These are phyloP conservation scores for Fusarium buxicola DNA, from an alignment of 2,329 filamentous ascomycete genomes.

Conservation along the genomic window DNA sequence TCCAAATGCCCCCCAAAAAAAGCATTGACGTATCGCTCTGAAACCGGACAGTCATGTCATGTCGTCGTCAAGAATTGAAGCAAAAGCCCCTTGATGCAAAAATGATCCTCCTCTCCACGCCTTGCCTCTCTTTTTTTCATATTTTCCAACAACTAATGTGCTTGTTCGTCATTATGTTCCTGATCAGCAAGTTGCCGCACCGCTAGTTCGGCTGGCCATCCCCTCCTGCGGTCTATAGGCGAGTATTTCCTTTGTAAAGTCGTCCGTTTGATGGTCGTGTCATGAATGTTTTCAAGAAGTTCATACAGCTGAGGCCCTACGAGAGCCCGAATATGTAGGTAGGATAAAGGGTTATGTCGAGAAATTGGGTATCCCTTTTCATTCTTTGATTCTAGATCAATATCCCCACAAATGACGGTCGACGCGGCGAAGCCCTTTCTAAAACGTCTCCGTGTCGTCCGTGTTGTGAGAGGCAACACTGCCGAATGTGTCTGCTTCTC, in stretches of 20 bases:
- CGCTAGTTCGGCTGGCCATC: conserved; percentile 20
- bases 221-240: conserved; percentile 34
- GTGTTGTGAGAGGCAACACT: conserved; percentile 50
- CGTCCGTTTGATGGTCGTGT: conserved; percentile 20
- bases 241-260: conserved; percentile 28
- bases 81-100: conserved; percentile 36
- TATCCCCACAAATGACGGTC: conserved; percentile 12
- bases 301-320: conserved; percentile 21
- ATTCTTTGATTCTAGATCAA: conserved; percentile 13
- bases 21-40: conserved; percentile 46
- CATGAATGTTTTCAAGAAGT: conserved; percentile 19
- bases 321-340: conserved; percentile 5
- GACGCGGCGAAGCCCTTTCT: conserved; percentile 23
- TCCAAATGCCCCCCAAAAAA: conserved; percentile 34
- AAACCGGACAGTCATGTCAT: conserved; percentile 47
- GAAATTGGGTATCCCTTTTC: conserved; percentile 11
- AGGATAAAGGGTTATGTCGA: conserved; percentile 12
- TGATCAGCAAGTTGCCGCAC: conserved; percentile 20
- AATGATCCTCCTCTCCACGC: conserved; percentile 24
- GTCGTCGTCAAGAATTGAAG: conserved; percentile 48
- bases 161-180: conserved; percentile 32
- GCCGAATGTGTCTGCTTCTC: conserved; percentile 52
- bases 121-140: conserved; percentile 22
- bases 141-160: conserved; percentile 25
- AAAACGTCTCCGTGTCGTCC: conserved; percentile 55